phyloP scores from a whole-genome alignment of 768 basidiomycete species.

The Pleurotus pulmonarius region DNA sequence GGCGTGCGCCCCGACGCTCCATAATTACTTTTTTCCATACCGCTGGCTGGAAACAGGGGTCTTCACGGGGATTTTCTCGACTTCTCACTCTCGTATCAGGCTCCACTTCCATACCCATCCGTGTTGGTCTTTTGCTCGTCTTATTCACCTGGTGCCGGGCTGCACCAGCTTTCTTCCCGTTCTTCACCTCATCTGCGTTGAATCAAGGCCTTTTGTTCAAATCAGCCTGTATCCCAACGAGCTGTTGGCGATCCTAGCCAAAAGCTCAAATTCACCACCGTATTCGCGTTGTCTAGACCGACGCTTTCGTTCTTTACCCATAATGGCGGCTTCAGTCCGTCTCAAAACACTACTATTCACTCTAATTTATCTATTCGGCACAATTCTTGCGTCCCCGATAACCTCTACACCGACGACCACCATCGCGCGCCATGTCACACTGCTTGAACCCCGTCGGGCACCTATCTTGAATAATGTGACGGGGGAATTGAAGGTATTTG shows the following conservation, averaged over 20 bases:
- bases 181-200: background rate
- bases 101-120: background rate
- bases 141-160: slow-evolving; percentile 5
- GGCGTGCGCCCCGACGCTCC: background rate
- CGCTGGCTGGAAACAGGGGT: background rate
- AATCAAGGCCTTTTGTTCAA: background rate
- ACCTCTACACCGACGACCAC: background rate
- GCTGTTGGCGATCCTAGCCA: background rate
- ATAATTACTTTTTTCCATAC: too few species aligned
- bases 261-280: background rate
- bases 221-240: background rate
- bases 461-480: slow-evolving; percentile 23
- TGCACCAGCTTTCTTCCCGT: background rate
- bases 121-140: slow-evolving; percentile 10
- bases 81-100: background rate
- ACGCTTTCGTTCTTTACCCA: slow-evolving; percentile 3
- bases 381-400: slow-evolving; percentile 21
- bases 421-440: background rate
- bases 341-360: background rate
- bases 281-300: background rate
- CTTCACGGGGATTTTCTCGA: background rate
- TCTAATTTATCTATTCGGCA: slow-evolving; percentile 52
- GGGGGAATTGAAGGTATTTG: slow-evolving; percentile 41
- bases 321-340: slow-evolving; percentile 3
- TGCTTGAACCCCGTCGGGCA: slow-evolving; percentile 1